Base-by-base conservation (phyloP, 2,329 filamentous ascomycete species). In the Stenocarpella maydis region DNA sequence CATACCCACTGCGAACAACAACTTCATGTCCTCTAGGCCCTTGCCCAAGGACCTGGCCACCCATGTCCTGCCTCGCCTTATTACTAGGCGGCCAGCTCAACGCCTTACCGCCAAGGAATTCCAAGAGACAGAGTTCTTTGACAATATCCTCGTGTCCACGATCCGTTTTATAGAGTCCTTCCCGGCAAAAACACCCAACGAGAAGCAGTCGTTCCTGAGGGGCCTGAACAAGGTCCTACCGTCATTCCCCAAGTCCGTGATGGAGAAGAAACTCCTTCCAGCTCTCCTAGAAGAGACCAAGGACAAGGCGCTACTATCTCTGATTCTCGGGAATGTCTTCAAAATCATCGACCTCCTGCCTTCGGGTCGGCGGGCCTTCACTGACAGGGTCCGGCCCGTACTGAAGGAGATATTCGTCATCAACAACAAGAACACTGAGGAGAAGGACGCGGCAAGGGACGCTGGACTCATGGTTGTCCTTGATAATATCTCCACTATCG, bases 131-230 rank as follows among this genome's bases (percentile, higher is more conserved):
- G 91, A 93, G 73, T 99, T 97, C 78, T 99, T 99, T 78, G 94
- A 99, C 80, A 99, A 98, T 76, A 93, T 98, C 54, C 85, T 99
- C 5, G 94, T 99, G 26, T 97, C 95, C 0, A 98, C 96, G 0
- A 97, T 99, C 72, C 92, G 96, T 15, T 99, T 99, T 77, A 84
- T 99, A 31, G 96, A 99, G 75, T 88, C 91, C 0, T 89, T 99
- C 70, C 95, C 96, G 0, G 93, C 93, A 41, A 99, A 99, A 82
- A 97, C 94, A 1, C 87, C 93, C 0, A 92, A 89, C 72, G 96
- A 99, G 77, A 99, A 99, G 78, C 87, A 91, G 8, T 91, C 94
- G 69, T 99, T 99, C 78, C 88, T 99, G 87, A 90, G 94, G 67
- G 96, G 96, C 0, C 83, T 99, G 12, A 90, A 91, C 73, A 92